Conservation (phyloP, 352 stramenopile genomes). For the Chrysophaeum taylorii region DNA sequence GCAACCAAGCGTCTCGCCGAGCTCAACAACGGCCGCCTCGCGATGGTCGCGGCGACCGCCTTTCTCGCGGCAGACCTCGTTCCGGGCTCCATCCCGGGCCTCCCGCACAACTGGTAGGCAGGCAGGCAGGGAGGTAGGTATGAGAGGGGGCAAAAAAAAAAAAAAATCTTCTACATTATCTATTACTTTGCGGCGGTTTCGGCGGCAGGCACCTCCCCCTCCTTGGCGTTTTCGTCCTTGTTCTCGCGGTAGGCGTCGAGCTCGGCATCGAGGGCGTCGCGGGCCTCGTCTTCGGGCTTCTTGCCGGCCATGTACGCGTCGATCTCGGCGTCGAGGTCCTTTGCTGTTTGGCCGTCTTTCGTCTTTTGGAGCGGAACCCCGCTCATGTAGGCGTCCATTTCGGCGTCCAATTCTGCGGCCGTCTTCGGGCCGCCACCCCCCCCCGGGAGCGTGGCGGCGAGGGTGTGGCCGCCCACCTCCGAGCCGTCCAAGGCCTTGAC, state of each 20-base stretch:
- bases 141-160: too few species aligned
- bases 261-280: too few species aligned
- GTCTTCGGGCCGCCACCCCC: background rate
- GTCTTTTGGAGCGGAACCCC: background rate
- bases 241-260: too few species aligned
- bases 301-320: conserved; percentile 1
- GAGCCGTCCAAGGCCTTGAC: background rate
- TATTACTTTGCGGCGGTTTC: too few species aligned
- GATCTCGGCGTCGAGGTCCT: conserved; percentile 14
- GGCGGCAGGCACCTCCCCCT: too few species aligned
- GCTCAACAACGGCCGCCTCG: conserved; percentile 40
- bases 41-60: conserved; percentile 35
- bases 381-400: conserved; percentile 9
- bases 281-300: background rate
- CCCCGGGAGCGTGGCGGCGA: background rate
- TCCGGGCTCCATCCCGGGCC: conserved; percentile 27
- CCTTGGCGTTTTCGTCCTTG: too few species aligned
- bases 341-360: background rate
- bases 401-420: background rate
- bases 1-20: conserved; percentile 11
- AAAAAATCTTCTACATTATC: too few species aligned
- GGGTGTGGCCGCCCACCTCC: conserved; percentile 4
- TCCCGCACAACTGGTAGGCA: too few species aligned
- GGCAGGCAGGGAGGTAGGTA: too few species aligned
- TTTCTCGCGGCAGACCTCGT: conserved; percentile 34